Conservation (phyloP, 768 basidiomycete species). For the Phaeotremella skinneri region DNA sequence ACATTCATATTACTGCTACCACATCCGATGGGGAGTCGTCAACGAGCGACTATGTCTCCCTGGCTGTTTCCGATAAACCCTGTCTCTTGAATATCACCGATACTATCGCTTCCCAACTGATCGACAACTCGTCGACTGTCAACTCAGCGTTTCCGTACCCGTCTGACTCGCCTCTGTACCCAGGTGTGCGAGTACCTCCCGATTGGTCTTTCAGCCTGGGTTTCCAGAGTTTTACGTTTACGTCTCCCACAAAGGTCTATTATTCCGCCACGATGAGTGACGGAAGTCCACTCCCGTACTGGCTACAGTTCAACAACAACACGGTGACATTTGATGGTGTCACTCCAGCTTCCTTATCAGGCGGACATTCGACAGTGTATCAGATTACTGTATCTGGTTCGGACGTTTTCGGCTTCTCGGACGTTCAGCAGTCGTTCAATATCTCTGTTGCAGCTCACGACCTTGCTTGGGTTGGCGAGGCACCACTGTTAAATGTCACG, state of each 20-base stretch:
- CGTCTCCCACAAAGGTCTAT: conserved; percentile 55
- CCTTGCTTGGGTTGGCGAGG: conserved; percentile 56
- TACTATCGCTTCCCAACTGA: conserved; percentile 67
- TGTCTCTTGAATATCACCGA: conserved; percentile 58
- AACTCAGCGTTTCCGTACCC: conserved; percentile 70
- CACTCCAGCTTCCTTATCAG: conserved; percentile 57
- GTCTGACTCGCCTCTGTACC: conserved; percentile 55
- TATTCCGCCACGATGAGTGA: conserved; percentile 67
- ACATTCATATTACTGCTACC: conserved; percentile 59
- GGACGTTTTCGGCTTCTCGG: conserved; percentile 70
- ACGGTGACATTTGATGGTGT: conserved; percentile 76
- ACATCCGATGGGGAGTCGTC: conserved; percentile 57
- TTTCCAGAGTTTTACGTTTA: conserved; percentile 66
- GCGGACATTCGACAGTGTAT: conserved; percentile 55
- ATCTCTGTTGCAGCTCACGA: conserved; percentile 68
- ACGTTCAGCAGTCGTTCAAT: conserved; percentile 61
- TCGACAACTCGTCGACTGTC: conserved; percentile 61
- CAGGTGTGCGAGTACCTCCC: conserved; percentile 67
- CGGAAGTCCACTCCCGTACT: conserved; percentile 69
- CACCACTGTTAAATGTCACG: conserved; percentile 72
- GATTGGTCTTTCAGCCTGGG: conserved; percentile 90
- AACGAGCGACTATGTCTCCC: conserved; percentile 55
- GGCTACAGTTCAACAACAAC: conserved; percentile 68
- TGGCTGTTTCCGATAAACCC: conserved; percentile 46
- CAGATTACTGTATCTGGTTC: conserved; percentile 66